Percentiles rank a stretch among this genome's conserved stretches.
Conservation (phyloP, 2,329 filamentous ascomycete genomes). For the Leptographium flavum region DNA sequence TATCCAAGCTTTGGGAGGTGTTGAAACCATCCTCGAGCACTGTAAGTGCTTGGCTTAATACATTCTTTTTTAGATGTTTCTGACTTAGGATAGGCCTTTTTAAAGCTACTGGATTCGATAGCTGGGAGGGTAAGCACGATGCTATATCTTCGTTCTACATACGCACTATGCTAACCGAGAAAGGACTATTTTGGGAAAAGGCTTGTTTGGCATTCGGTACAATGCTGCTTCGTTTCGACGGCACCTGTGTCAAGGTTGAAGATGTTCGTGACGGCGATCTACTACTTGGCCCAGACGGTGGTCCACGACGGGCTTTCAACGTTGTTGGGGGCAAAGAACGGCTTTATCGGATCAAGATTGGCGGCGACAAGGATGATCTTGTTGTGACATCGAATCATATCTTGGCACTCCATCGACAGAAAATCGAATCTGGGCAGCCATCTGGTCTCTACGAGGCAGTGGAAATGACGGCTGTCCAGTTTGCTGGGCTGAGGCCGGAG, state of each 20-base stretch:
- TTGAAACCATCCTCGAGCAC: slow-evolving; percentile 95
- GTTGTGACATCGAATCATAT: slow-evolving; percentile 24
- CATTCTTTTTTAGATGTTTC: background rate
- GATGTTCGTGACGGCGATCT: slow-evolving; percentile 33
- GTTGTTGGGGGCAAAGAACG: slow-evolving; percentile 27
- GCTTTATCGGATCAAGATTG: slow-evolving; percentile 34
- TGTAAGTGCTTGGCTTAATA: slow-evolving; percentile 28
- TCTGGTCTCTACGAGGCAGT: background rate
- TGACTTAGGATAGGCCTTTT: slow-evolving; percentile 37
- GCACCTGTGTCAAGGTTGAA: slow-evolving; percentile 28
- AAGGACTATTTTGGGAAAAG: slow-evolving; percentile 63
- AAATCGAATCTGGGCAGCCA: background rate
- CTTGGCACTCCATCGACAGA: slow-evolving; percentile 14
- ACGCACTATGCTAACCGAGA: too few relatives aligned
- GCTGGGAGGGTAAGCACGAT: slow-evolving; percentile 65
- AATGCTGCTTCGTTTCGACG: slow-evolving; percentile 22
- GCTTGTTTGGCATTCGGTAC: slow-evolving; percentile 23
- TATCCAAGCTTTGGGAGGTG: slow-evolving; percentile 89
- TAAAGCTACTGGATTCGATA: slow-evolving; percentile 92
- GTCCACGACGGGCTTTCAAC: slow-evolving; percentile 32
- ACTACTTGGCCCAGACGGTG: slow-evolving; percentile 33
- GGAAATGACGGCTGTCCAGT: slow-evolving; percentile 1
- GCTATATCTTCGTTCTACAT: background rate
- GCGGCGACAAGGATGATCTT: slow-evolving; percentile 24
- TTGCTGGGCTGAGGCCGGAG: background rate